Percentiles rank a stretch among this genome's conserved stretches.
Evolutionary conservation across 768 basidiomycete genomes (phyloP).

Genomic region (Phlegmacium glaucopus): DNA sequence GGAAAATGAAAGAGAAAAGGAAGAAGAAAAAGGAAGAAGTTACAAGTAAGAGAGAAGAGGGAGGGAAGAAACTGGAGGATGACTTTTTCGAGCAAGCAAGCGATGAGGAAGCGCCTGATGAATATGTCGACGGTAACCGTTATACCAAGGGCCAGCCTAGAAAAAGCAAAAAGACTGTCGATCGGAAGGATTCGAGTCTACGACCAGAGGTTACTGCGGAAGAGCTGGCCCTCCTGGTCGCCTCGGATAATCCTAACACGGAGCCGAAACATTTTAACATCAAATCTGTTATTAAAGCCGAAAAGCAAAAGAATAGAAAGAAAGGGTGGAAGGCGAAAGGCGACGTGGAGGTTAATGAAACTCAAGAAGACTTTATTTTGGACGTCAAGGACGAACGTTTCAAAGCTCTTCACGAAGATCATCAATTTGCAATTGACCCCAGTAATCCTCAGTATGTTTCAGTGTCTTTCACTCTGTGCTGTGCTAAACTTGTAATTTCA

Average conservation of each 20-base stretch:
- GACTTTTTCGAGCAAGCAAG: slow-evolving; percentile 74
- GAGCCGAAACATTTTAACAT: slow-evolving; percentile 85
- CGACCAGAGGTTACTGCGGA: slow-evolving; percentile 51
- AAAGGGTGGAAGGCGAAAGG: slow-evolving; percentile 39
- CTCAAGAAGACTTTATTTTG: slow-evolving; percentile 79
- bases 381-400: slow-evolving; percentile 89
- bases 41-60: slow-evolving; percentile 32
- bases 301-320: slow-evolving; percentile 58
- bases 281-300: slow-evolving; percentile 83
- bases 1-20: slow-evolving; percentile 87
- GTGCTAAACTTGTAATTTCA: slow-evolving; percentile 27
- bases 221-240: slow-evolving; percentile 62
- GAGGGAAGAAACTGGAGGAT: slow-evolving; percentile 40
- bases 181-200: slow-evolving; percentile 16
- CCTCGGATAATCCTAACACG: slow-evolving; percentile 48
- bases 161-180: slow-evolving; percentile 17
- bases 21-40: slow-evolving; percentile 72
- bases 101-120: slow-evolving; percentile 31
- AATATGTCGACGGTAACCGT: slow-evolving; percentile 7
- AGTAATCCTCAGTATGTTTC: slow-evolving; percentile 84
- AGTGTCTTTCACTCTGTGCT: neutral
- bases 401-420: slow-evolving; percentile 82
- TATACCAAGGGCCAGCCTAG: slow-evolving; percentile 16
- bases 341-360: slow-evolving; percentile 49
- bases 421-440: slow-evolving; percentile 93